These are phyloP conservation scores for Sphagnum tenellum DNA, from an alignment of 225 moss, liverwort and hornwort species.

Conservation along the genomic window DNA sequence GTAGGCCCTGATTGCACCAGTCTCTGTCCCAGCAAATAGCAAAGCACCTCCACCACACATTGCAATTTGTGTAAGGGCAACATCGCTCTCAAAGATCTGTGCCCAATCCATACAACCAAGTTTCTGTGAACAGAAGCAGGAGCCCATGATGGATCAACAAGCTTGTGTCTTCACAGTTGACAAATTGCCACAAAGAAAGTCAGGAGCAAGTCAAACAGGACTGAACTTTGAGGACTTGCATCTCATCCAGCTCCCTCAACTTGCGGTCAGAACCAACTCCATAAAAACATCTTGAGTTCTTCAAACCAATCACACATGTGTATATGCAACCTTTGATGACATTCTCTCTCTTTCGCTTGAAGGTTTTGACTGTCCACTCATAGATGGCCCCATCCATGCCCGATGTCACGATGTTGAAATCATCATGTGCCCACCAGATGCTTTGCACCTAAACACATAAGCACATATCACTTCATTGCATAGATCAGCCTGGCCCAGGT, in stretches of 20 bases:
- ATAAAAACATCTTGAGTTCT: conserved; percentile 49
- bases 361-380: conserved; percentile 64
- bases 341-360: conserved; percentile 52
- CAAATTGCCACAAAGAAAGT: no score
- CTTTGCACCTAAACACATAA: conserved; percentile 44
- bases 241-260: conserved; percentile 54
- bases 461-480: background rate
- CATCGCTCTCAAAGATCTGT: conserved; percentile 55
- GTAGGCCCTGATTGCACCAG: conserved; percentile 67
- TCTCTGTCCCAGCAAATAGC: conserved; percentile 65
- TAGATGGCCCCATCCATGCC: conserved; percentile 79
- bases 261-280: conserved; percentile 57
- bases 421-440: conserved; percentile 80
- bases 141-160: no score
- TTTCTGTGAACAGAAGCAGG: no score
- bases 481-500: no score
- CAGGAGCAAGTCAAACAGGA: background rate
- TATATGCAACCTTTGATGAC: conserved; percentile 66
- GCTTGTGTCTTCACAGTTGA: no score
- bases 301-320: conserved; percentile 47
- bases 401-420: conserved; percentile 54
- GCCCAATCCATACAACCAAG: conserved; percentile 8
- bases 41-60: conserved; percentile 41
- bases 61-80: conserved; percentile 57
- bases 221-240: conserved; percentile 53